These are phyloP conservation scores for Penicillium glabrum DNA, from an alignment of 2,329 filamentous ascomycete species.

Conservation along the genomic window DNA sequence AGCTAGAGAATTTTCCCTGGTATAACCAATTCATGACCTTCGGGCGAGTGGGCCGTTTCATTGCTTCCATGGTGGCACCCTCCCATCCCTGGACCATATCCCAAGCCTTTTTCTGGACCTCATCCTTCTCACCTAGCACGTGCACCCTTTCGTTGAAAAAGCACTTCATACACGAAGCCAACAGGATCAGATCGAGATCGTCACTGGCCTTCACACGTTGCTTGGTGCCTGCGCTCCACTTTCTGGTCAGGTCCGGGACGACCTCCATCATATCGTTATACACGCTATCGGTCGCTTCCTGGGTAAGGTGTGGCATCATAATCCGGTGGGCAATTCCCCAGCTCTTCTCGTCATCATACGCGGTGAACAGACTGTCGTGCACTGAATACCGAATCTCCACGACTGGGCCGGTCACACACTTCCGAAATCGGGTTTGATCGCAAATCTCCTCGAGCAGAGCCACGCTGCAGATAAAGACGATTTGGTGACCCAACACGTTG, in stretches of 20 bases:
- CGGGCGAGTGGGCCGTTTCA: constrained; percentile 55
- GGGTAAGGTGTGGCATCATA: constrained; percentile 47
- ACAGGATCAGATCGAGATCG: constrained; percentile 55
- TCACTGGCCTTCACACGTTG: constrained; percentile 47
- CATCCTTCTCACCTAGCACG: constrained; percentile 32
- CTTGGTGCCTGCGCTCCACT: constrained; percentile 47
- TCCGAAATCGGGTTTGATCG: constrained; percentile 63
- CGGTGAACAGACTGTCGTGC: constrained; percentile 70
- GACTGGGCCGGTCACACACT: constrained; percentile 53
- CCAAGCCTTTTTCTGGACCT: not conserved
- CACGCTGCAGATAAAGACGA: constrained; percentile 55
- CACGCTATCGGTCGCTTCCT: constrained; percentile 40
- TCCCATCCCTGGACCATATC: constrained; percentile 52
- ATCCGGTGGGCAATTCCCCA: constrained; percentile 66
- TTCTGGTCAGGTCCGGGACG: constrained; percentile 50
- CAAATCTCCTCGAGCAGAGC: constrained; percentile 64
- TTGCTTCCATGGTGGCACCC: constrained; percentile 55
- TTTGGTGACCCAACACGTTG: constrained; percentile 45
- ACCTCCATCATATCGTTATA: constrained; percentile 52
- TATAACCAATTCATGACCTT: constrained; percentile 53
- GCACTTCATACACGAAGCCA: constrained; percentile 53
- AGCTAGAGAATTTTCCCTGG: constrained; percentile 55
- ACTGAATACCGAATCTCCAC: constrained; percentile 57
- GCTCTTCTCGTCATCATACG: constrained; percentile 46
- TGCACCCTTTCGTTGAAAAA: constrained; percentile 55